Percentiles rank a stretch among this genome's conserved stretches.
Evolutionary conservation across 176 grass and related monocot species (phyloP).

Genomic region (Cocos nucifera): DNA sequence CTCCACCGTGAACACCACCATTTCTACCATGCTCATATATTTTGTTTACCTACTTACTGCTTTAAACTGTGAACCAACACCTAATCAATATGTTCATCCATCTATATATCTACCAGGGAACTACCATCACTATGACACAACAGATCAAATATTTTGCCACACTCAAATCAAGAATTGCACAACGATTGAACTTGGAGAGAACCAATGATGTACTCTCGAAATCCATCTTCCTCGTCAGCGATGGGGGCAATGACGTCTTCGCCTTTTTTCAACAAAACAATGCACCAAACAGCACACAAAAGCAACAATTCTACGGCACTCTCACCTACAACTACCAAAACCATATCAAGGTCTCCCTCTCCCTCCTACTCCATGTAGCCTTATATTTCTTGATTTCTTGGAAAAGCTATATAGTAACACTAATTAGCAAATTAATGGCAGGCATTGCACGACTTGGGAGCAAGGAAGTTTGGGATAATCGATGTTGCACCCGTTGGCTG

Average conservation of each 20-base stretch:
- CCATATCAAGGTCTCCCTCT: constrained; percentile 32
- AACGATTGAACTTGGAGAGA: not conserved
- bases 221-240: constrained; percentile 61
- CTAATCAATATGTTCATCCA: no score
- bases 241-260: constrained; percentile 44
- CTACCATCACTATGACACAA: constrained; percentile 46
- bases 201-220: constrained; percentile 22
- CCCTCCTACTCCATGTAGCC: not conserved
- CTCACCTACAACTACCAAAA: constrained; percentile 44
- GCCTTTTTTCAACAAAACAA: constrained; percentile 37
- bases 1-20: constrained; percentile 31
- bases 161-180: constrained; percentile 33
- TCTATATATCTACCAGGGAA: constrained; percentile 26
- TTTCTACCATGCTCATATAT: no score
- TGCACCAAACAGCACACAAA: constrained; percentile 19
- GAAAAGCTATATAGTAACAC: no score
- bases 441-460: constrained; percentile 46
- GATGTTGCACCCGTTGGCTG: constrained; percentile 47
- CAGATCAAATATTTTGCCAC: constrained; percentile 55
- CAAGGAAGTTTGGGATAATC: constrained; percentile 51
- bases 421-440: constrained; percentile 6
- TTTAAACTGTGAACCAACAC: no score
- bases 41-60: no score
- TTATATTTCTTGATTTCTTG: no score
- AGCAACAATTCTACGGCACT: constrained; percentile 34